A percentile compares a stretch with the other conserved stretches of the same genome.
Evolutionary conservation across 352 stramenopile species (phyloP).

Genomic region (Globisporangium paddicum): DNA sequence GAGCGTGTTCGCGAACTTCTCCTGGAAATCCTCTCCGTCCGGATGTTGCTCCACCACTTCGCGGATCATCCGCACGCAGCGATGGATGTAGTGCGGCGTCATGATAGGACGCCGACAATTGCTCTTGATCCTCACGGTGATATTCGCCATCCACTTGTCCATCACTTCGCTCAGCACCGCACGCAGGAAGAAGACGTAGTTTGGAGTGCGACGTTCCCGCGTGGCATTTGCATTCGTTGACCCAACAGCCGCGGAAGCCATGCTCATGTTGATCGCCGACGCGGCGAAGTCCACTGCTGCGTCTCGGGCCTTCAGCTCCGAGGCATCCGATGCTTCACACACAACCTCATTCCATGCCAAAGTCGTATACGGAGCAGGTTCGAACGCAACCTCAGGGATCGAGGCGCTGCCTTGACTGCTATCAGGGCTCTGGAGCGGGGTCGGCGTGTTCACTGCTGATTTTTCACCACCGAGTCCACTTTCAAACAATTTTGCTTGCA

Average conservation of each 20-base stretch:
- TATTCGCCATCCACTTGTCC: conserved; percentile 88
- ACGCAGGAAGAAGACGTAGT: conserved; percentile 85
- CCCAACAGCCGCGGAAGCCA: conserved; percentile 58
- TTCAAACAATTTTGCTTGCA: conserved; percentile 65
- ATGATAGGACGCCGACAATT: conserved; percentile 78
- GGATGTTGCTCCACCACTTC: conserved; percentile 83
- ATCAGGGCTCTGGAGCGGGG: conserved; percentile 64
- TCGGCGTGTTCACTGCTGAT: conserved; percentile 28
- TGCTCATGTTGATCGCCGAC: conserved; percentile 78
- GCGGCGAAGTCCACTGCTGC: conserved; percentile 68
- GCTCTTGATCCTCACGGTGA: conserved; percentile 50
- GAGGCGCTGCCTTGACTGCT: conserved; percentile 34
- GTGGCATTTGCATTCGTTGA: conserved; percentile 75
- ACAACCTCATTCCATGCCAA: conserved; percentile 73
- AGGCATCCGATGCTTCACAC: conserved; percentile 38
- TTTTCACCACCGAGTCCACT: conserved; percentile 33
- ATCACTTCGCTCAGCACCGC: conserved; percentile 81
- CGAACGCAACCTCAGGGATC: conserved; percentile 33
- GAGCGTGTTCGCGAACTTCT: conserved; percentile 82
- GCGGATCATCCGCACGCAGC: conserved; percentile 77
- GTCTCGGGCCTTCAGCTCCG: conserved; percentile 61
- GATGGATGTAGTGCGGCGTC: conserved; percentile 80
- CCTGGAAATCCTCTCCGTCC: conserved; percentile 78
- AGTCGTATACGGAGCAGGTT: conserved; percentile 46
- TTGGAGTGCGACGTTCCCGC: conserved; percentile 67